Base-by-base conservation (phyloP, 169 alveolate genomes). In the Plasmodium ovale region DNA sequence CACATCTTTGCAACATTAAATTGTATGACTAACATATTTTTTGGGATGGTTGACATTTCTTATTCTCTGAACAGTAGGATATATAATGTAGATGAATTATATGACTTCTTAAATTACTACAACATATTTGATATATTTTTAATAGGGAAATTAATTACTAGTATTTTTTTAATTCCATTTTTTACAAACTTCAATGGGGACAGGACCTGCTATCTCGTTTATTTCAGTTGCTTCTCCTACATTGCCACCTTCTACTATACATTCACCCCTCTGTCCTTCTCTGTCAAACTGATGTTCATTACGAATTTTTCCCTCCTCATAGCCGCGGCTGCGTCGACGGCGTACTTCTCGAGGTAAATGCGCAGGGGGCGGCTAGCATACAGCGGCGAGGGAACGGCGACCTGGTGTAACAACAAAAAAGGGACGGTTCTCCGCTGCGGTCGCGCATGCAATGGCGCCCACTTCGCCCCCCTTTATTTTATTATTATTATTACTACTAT, bases 121-220 rank as follows among this genome's bases (percentile, higher is more conserved):
- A 64, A 82, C 47, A 25, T 82, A 1, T 67, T 82, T 53, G 90
- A 82, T 14, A 56, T 65, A 27, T 82, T 53, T 82, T 58, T 82
- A 69, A 51, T 82, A 49, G 90, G 90, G 6, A 82, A 68, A 39
- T 58, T 82, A n/a, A 68, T 58, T 5, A 82, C 82, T 12, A 68
- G 72, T 29, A 82, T 82, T 14, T 82, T 82, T 37, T 35, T 82
- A 82, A 82, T 82, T 33, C 90, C 90, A 19, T 67, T 82, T 82
- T 27, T 82, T 56, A 68, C 72, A 7, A 82, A 82, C 42, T 82
- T 82, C 67, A 68, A 54, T 67, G 90, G 53, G 25, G 2, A 9
- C 37, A 65, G 37, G 59, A 82, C 90, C 3, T 10, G 14, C 12
- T 7, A 29, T 5, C 19, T 82, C n/a, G 54, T 82, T 5, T 51